phyloP scores from a whole-genome alignment of 208 protist species.

The Blechomonas ayalai region DNA sequence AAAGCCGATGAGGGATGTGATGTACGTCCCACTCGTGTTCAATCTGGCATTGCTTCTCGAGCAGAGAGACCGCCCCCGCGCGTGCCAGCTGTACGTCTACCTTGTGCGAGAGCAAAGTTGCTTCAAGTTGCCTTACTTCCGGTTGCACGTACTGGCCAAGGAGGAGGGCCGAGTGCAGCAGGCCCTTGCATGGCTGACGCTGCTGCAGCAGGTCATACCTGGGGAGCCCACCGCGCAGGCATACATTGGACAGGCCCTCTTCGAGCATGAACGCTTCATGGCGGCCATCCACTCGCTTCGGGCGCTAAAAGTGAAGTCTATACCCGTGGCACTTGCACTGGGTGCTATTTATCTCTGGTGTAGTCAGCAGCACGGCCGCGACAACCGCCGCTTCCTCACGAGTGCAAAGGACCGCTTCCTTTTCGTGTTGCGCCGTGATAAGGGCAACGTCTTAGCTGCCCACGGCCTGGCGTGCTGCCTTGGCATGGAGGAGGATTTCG shows the following conservation, averaged over 20 bases:
- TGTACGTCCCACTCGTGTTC: conserved; percentile 70
- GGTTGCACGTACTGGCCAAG: conserved; percentile 57
- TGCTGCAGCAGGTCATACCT: conserved; percentile 58
- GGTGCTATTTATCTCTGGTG: conserved; percentile 57
- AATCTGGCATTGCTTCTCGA: conserved; percentile 74
- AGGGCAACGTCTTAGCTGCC: conserved; percentile 65
- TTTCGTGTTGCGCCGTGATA: conserved; percentile 49
- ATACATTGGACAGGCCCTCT: conserved; percentile 48
- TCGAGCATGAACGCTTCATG: conserved; percentile 29
- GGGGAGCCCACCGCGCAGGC: conserved; percentile 45
- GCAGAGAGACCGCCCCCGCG: conserved; percentile 21
- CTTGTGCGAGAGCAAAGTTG: conserved; percentile 72
- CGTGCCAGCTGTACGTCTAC: conserved; percentile 64
- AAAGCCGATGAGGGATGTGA: conserved; percentile 13
- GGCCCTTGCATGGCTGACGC: conserved; percentile 73
- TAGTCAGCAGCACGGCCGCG: conserved; percentile 46
- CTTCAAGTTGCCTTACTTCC: conserved; percentile 66
- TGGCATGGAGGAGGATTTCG: conserved; percentile 44
- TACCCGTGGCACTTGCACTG: conserved; percentile 47
- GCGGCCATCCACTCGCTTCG: conserved; percentile 41
- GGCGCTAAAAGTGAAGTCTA: too few species aligned
- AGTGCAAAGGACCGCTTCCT: conserved; percentile 44
- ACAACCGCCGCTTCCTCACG: conserved; percentile 27
- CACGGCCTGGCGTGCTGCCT: conserved; percentile 84
- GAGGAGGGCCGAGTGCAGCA: conserved; percentile 38